These are phyloP conservation scores for Penicillium italicum DNA, from an alignment of 2,329 filamentous ascomycete species.

Conservation along the genomic window DNA sequence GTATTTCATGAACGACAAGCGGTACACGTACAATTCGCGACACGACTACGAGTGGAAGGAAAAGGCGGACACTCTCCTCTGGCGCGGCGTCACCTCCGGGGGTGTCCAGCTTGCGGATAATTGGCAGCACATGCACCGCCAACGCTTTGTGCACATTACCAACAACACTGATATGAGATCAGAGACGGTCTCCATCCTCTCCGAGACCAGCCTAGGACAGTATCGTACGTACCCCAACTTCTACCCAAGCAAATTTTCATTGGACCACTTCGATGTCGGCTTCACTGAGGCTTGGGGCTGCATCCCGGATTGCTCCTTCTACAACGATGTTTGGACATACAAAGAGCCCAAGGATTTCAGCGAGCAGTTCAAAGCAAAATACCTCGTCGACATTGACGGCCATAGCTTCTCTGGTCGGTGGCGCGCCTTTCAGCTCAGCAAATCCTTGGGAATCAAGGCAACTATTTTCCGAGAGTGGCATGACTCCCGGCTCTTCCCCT, in stretches of 20 bases:
- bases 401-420: constrained; percentile 43
- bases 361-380: constrained; percentile 37
- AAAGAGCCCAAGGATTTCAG: constrained; percentile 30
- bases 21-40: constrained; percentile 56
- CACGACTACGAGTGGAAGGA: constrained; percentile 57
- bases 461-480: constrained; percentile 56
- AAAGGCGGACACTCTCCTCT: constrained; percentile 57
- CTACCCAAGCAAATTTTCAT: constrained; percentile 26
- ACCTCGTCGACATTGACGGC: constrained; percentile 40
- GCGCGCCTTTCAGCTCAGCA: constrained; percentile 46
- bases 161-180: constrained; percentile 34
- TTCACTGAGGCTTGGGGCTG: constrained; percentile 36
- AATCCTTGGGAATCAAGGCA: constrained; percentile 50
- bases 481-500: constrained; percentile 49
- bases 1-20: constrained; percentile 58
- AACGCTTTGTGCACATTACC: constrained; percentile 36
- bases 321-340: constrained; percentile 22
- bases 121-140: constrained; percentile 39
- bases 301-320: constrained; percentile 39
- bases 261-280: constrained; percentile 38
- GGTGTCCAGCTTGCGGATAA: constrained; percentile 50
- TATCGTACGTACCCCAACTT: constrained; percentile 11
- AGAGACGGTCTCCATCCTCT: constrained; percentile 27
- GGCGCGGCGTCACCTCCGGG: constrained; percentile 64
- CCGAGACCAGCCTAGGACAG: constrained; percentile 19